Evolutionary conservation across 78 protist genomes (phyloP), one percentile per base, ranked within the genome.

Genomic region (Emiliania huxleyi): DNA sequence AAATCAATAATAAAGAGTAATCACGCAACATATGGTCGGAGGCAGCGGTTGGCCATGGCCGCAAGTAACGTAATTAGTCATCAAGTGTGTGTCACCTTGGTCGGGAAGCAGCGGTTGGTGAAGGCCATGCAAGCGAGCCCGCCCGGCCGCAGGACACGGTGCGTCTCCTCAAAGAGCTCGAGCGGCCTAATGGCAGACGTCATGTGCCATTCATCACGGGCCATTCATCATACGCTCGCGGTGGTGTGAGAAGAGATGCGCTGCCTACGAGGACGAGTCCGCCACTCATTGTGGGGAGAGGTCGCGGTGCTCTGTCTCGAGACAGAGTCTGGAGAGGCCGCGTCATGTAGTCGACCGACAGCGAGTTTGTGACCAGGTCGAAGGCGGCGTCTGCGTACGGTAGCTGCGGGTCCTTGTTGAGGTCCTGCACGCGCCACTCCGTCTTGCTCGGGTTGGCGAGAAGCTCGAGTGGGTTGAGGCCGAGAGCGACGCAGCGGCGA

Each of bases 71-170:
- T n/a, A n/a, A n/a, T n/a, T n/a, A n/a, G n/a, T n/a, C n/a, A n/a
- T n/a, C n/a, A n/a, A n/a, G n/a, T n/a, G n/a, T n/a, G n/a, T n/a
- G n/a, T n/a, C 19, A 81, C 89, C 38, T 81, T 81, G 89, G 37
- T 81, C 25, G 37, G 49, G 38, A 81, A 81, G 89, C 89, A 81
- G 42, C 89, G 89, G 55, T 81, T 81, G 56, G 89, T 44, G 89
- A 81, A 81, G 56, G 89, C 49, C 37, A 25, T 21, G 90, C 43
- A 26, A 0, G 90, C 90, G 45, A 44, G 44, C 19, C 90, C 90
- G 12, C 90, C 90, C 12, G 90, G 90, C 35, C 18, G 3, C 4
- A 48, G 56, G n/a, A 85, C 90, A n/a, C 90, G 90, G 21, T 1
- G 26, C 19, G 48, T 35, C 90, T 85, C 71, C 23, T 15, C 29